phyloP scores from a whole-genome alignment of 2,329 filamentous ascomycete species.

The Bipolaris victoriae region DNA sequence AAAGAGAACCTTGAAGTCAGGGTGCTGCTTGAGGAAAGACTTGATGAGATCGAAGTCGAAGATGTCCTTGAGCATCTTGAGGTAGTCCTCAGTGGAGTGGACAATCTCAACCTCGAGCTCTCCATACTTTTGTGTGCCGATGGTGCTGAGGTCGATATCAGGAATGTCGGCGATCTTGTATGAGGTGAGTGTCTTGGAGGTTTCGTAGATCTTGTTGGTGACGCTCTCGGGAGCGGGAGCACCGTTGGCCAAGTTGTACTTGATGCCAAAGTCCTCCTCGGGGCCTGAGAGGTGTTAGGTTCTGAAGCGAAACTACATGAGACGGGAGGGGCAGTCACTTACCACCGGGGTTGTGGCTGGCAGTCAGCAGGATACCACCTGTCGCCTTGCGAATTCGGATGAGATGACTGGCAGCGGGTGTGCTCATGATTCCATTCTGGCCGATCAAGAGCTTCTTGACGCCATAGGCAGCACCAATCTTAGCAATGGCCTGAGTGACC shows the following conservation, averaged over 20 bases:
- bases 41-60: constrained; percentile 98
- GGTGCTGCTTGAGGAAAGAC: constrained; percentile 84
- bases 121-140: constrained; percentile 86
- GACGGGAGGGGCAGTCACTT: constrained; percentile 48
- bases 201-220: constrained; percentile 96
- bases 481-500: constrained; percentile 94
- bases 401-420: constrained; percentile 92
- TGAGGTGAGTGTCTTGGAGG: constrained; percentile 84
- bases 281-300: constrained; percentile 65
- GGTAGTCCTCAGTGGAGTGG: constrained; percentile 90
- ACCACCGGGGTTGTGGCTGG: constrained; percentile 98
- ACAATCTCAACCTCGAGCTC: constrained; percentile 92
- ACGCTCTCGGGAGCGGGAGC: constrained; percentile 94
- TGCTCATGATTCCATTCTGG: constrained; percentile 94
- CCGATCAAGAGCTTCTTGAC: constrained; percentile 99
- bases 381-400: constrained; percentile 95
- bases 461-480: constrained; percentile 94
- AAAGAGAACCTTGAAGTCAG: constrained; percentile 96
- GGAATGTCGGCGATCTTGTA: constrained; percentile 93
- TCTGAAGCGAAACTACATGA: too few species aligned
- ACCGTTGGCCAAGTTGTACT: constrained; percentile 98
- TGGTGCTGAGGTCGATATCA: constrained; percentile 79
- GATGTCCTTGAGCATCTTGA: constrained; percentile 95
- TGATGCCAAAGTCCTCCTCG: constrained; percentile 96
- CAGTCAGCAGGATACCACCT: constrained; percentile 93